Conservation (phyloP, 768 basidiomycete species). For the Terana coerulea region DNA sequence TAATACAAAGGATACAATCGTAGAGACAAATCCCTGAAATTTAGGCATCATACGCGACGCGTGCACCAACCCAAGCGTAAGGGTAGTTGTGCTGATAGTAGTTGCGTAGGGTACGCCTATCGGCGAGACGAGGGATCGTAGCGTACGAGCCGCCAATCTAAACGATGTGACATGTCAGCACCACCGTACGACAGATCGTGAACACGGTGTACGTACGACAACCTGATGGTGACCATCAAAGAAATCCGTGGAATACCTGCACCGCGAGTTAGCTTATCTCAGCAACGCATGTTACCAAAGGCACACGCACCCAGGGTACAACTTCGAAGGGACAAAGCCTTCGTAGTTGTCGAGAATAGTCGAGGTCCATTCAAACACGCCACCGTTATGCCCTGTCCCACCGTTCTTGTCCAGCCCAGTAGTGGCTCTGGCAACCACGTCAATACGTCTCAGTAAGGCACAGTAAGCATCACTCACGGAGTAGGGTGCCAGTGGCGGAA, state of each 20-base stretch:
- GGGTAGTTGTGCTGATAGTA: constrained; percentile 92
- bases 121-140: constrained; percentile 78
- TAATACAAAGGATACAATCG: background rate
- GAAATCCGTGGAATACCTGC: constrained; percentile 82
- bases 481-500: constrained; percentile 93
- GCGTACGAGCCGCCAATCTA: constrained; percentile 90
- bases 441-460: background rate
- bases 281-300: too few species aligned
- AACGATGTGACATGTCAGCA: constrained; percentile 9
- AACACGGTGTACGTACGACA: constrained; percentile 56
- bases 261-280: background rate
- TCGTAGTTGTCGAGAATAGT: constrained; percentile 68
- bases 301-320: constrained; percentile 79
- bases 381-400: constrained; percentile 81
- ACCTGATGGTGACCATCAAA: constrained; percentile 85
- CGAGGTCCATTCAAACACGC: constrained; percentile 98
- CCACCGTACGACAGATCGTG: background rate
- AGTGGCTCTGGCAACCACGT: constrained; percentile 50
- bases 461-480: constrained; percentile 53
- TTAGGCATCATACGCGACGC: constrained; percentile 54
- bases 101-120: constrained; percentile 76
- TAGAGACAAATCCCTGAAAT: background rate
- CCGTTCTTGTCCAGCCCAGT: constrained; percentile 48
- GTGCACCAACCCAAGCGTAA: constrained; percentile 82
- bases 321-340: constrained; percentile 67